Evolutionary conservation across 768 basidiomycete genomes (phyloP), one percentile per base, ranked within the genome.

Genomic region (Phylloporus sp.): DNA sequence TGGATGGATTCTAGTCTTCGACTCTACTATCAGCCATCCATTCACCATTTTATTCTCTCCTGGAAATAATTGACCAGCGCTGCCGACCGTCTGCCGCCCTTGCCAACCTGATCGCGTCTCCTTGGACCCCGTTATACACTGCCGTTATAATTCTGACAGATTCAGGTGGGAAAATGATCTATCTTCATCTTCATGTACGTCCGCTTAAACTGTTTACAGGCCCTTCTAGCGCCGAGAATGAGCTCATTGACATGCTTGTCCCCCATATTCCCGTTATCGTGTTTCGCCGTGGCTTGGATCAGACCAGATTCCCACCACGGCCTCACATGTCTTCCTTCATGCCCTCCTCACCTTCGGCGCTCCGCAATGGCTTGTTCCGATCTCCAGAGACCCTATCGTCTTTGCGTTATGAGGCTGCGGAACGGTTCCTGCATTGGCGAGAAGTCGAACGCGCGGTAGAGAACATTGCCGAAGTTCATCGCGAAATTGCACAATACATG

Each of bases 401-500:
- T 2, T 71, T 88, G 27, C 79, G 87, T 29, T 71, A 67, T 16
- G 86, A 88, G 65, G 85, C 85, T 0, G 75, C 81, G 0, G 84
- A 86, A 51, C 77, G 86, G 18, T 88, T 87, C 66, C 64, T 87
- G 50, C 77, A 79, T 27, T 88, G 86, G 86, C 73, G 84, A 28
- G 86, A 87, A 62, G 79, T 88, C 24, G 82, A 86, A 55, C 73
- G 76, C 18, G 78, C 77, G 11, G 78, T 80, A 6, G 73, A 75
- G 52, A 69, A 69, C 31, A 72, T 82, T 35, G 70, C 69, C 31
- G 61, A 56, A 46, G 57, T 54, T 4, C 66, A 60, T 48, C 66
- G 68, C 4, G 69, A 66, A 50, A 66, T 51, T 6, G 40, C 45
- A 20, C 50, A 49, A 15, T 53, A 54, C 47, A 41, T 63, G 18